These are phyloP conservation scores for Sphaceloma murrayae DNA, from an alignment of 2,329 filamentous ascomycete species.

Conservation along the genomic window DNA sequence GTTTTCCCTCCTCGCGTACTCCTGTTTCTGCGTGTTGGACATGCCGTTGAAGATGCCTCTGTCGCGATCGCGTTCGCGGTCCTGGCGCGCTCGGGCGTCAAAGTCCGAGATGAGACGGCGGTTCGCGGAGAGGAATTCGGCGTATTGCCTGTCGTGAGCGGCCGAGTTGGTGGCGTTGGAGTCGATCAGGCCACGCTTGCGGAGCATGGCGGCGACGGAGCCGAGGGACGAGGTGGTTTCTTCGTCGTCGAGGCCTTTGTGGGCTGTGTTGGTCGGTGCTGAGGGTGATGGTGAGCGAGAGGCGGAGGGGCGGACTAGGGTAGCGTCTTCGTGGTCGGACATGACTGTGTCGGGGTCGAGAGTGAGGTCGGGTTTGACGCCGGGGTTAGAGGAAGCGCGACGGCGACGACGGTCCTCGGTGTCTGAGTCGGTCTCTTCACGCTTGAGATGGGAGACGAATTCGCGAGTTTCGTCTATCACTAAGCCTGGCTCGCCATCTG, in stretches of 20 bases:
- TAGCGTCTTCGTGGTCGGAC: conserved; percentile 39
- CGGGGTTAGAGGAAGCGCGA: conserved; percentile 32
- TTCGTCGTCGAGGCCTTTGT: conserved; percentile 75
- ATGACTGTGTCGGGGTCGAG: conserved; percentile 33
- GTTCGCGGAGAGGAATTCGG: conserved; percentile 71
- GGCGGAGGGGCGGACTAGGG: conserved; percentile 35
- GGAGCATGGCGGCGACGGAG: conserved; percentile 74
- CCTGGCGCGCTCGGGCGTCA: conserved; percentile 65
- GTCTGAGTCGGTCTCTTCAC: conserved; percentile 43
- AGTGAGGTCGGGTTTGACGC: conserved; percentile 41
- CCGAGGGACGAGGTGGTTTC: conserved; percentile 62
- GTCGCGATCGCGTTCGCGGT: conserved; percentile 80
- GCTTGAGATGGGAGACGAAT: conserved; percentile 79
- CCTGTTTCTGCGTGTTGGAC: conserved; percentile 84
- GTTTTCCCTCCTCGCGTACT: conserved; percentile 81
- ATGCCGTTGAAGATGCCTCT: conserved; percentile 77
- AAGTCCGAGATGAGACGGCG: conserved; percentile 66
- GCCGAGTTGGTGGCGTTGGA: conserved; percentile 47
- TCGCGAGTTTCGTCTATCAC: conserved; percentile 95
- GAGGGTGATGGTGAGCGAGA: conserved; percentile 30
- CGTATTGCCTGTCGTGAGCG: conserved; percentile 55
- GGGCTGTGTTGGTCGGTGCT: conserved; percentile 42
- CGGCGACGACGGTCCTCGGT: conserved; percentile 23
- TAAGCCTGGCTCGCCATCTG: conserved; percentile 54
- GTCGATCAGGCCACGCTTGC: conserved; percentile 73